Base-by-base conservation (phyloP, 495 filamentous ascomycete species). In the Penicillium ochrochloron region DNA sequence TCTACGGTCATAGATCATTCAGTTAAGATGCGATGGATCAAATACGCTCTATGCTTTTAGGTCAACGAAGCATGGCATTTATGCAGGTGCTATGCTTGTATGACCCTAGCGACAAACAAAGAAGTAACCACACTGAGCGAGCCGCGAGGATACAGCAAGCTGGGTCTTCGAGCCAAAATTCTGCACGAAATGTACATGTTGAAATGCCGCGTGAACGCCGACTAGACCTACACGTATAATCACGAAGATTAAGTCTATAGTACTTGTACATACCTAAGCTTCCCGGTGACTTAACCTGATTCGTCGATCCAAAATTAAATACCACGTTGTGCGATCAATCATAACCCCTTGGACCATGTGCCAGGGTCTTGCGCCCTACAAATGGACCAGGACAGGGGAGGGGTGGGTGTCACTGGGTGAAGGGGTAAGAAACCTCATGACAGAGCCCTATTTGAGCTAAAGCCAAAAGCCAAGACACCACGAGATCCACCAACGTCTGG, bases 401-500 rank as follows among this genome's bases (percentile, higher is more conserved):
- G 51, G 51, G 27, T 10, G 51, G 31, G 25, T 52, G 48, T 14
- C 23, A 31, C 50, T 29, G 50, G 27, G 17, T 7, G 50, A 27
- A 53, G 1, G 29, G 29, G 31, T 15, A 55, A 34, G 52, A 35
- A 35, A 33, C 29, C 53, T 31, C 53, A 23, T 35, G 50, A 35
- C 51, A 52, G 25, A 27, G 25, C 25, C 25, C 25, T 27, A 27
- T 27, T 27, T 27, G 25, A 27, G 48, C 29, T 14, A 29, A 5
- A 17, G 50, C 50, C 12, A 2, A 35, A 51, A 51, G 48, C 48
- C 21, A 51, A 51, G 48, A 51, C 48, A 52, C 25, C 44, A 48
- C 44, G 44, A 25, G 42, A 10, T 25, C 44, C 42, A 46, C 42
- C 19, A 46, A 3, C 0, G 42, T 11, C 19, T 11, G 7, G n/a